Evolutionary conservation across 2,329 filamentous ascomycete genomes (phyloP), one percentile per base, ranked within the genome.

Genomic region (Exserohilum turcica): DNA sequence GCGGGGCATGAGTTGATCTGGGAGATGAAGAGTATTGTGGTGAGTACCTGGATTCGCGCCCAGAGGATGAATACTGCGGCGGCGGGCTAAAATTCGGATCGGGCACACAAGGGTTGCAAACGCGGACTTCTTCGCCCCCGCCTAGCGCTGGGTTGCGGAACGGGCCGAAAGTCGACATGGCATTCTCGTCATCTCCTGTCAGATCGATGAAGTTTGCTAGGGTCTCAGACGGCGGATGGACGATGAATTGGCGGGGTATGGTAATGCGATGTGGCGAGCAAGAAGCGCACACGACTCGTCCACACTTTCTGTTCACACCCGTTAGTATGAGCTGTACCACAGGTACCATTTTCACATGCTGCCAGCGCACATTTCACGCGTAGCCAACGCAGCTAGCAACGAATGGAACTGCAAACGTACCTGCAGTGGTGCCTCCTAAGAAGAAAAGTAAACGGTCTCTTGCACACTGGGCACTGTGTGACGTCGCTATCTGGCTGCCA

Each of bases 221-320:
- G n/a, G 46, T 52, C 15, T 70, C 63, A 19, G 61, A 78, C 65
- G 67, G 60, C 3, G 90, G 89, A 42, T 88, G 88, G 21, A 97
- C 92, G 60, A 97, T 96, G 72, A 91, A 97, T 70, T 94, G 90
- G 60, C 92, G 85, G 1, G 93, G 93, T 59, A 97, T 97, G 3
- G 90, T 96, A 70, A 97, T 97, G 56, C 92, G 86, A 74, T 97
- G 93, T 3, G 93, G 93, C 2, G 93, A 97, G 77, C 93, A 97
- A 16, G 86, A 82, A 52, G 87, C 86, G 75, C 93, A 97, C 19
- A 97, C 93, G 7, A 97, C 92, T 56, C 92, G 82, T 39, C 93
- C 93, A 71, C 93, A 97, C 83, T 96, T 97, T 63, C 87, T 89
- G 40, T 49, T 15, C 18, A 24, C 9, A 13, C 3, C 6, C 5